A percentile compares a stretch with the other conserved stretches of the same genome.
Evolutionary conservation across 1,284 basidiomycete genomes (phyloP).

Genomic region (Inonotus obliquus): DNA sequence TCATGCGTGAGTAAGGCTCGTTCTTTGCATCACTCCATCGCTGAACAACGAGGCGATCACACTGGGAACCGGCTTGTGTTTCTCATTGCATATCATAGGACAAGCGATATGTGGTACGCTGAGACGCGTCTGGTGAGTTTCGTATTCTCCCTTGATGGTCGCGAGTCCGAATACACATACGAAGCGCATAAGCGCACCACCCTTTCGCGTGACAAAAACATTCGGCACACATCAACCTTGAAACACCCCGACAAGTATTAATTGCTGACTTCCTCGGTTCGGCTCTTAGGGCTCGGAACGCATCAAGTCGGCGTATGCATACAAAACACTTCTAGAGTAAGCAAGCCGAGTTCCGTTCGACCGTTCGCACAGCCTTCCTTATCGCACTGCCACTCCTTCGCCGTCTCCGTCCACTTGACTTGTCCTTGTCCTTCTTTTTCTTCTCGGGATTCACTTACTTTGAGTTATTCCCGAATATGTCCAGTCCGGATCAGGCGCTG

Average conservation of each 20-base stretch:
- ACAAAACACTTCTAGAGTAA: conserved; percentile 71
- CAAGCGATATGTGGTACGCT: conserved; percentile 90
- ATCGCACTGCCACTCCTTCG: too few relatives aligned
- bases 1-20: conserved; percentile 54
- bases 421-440: not conserved
- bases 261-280: not conserved
- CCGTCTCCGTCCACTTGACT: too few relatives aligned
- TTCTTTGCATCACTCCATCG: not conserved
- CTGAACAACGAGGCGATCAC: not conserved
- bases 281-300: conserved; percentile 63
- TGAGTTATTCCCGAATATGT: not conserved
- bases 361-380: not conserved
- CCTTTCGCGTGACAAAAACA: not conserved
- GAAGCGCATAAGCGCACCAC: not conserved
- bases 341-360: conserved; percentile 23
- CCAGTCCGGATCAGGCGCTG: too few relatives aligned
- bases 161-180: not conserved
- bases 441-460: not conserved
- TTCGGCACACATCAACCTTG: not conserved
- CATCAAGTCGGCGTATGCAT: conserved; percentile 85
- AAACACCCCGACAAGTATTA: not conserved
- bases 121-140: conserved; percentile 64
- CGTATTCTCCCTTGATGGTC: not conserved
- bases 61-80: not conserved
- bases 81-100: conserved; percentile 37